Percentiles rank a stretch among this genome's conserved stretches.
Conservation (phyloP, 129 eudicot genomes). For the Ambrosia artemisiifolia region DNA sequence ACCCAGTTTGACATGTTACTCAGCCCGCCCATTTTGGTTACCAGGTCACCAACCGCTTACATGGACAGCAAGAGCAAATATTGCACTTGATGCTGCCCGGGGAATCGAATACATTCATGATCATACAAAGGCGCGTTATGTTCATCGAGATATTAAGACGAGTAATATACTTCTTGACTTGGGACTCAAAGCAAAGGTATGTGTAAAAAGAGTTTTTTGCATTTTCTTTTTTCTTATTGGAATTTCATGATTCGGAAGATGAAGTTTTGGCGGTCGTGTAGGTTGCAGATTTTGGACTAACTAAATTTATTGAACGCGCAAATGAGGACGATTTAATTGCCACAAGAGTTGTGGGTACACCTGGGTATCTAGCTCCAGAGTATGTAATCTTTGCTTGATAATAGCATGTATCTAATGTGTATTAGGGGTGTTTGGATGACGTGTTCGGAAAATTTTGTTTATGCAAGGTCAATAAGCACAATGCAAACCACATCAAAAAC, state of each 20-base stretch:
- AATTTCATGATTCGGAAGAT: neutral
- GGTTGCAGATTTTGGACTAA: slow-evolving; percentile 45
- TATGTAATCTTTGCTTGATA: slow-evolving; percentile 1
- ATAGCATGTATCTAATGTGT: neutral
- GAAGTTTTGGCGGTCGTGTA: slow-evolving; percentile 3
- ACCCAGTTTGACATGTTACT: slow-evolving; percentile 1
- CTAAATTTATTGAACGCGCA: slow-evolving; percentile 34
- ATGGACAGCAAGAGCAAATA: slow-evolving; percentile 41
- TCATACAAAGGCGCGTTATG: slow-evolving; percentile 44
- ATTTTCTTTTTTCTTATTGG: neutral
- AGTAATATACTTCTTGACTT: slow-evolving; percentile 38
- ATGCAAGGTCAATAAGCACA: slow-evolving; percentile 35
- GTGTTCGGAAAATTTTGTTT: neutral
- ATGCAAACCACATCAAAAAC: slow-evolving; percentile 44
- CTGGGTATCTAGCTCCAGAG: slow-evolving; percentile 49
- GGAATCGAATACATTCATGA: slow-evolving; percentile 49
- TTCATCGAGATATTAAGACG: slow-evolving; percentile 44
- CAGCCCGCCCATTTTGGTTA: neutral
- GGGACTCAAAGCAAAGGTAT: slow-evolving; percentile 47
- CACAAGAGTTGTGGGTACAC: slow-evolving; percentile 44
- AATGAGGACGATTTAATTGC: slow-evolving; percentile 36
- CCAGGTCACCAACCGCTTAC: slow-evolving; percentile 42
- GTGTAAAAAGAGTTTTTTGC: neutral
- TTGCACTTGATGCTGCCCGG: slow-evolving; percentile 45
- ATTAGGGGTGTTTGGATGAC: neutral